Evolutionary conservation across 495 filamentous ascomycete genomes (phyloP).

Genomic region (Copromyces sp.): DNA sequence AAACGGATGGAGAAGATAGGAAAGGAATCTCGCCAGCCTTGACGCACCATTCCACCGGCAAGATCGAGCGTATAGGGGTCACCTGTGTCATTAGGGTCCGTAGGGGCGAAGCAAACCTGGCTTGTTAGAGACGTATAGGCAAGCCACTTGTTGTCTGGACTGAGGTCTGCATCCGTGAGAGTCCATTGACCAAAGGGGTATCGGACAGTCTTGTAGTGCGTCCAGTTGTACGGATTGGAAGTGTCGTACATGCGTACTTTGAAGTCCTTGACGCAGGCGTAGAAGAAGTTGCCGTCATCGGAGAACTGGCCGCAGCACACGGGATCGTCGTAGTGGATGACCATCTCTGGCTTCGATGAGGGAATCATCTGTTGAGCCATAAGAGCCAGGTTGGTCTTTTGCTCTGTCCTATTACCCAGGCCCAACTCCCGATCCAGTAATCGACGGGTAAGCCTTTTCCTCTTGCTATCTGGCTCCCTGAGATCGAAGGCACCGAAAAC

Average conservation of each 20-base stretch:
- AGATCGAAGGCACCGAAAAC: constrained; percentile 58
- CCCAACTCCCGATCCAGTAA: constrained; percentile 77
- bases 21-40: constrained; percentile 13
- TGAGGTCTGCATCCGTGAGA: constrained; percentile 85
- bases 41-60: constrained; percentile 17
- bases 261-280: constrained; percentile 88
- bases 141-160: constrained; percentile 83
- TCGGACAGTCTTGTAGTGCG: constrained; percentile 83
- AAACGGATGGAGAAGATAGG: constrained; percentile 88
- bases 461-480: constrained; percentile 39
- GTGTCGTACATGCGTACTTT: constrained; percentile 95
- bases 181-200: constrained; percentile 91
- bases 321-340: constrained; percentile 74
- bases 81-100: constrained; percentile 67
- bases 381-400: constrained; percentile 46
- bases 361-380: constrained; percentile 59
- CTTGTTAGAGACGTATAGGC: constrained; percentile 80
- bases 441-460: constrained; percentile 54
- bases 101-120: constrained; percentile 74
- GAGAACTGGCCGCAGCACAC: constrained; percentile 96
- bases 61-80: constrained; percentile 73
- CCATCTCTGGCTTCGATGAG: constrained; percentile 66
- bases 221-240: constrained; percentile 90
- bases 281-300: constrained; percentile 96
- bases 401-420: constrained; percentile 39